Evolutionary conservation across 2,329 filamentous ascomycete genomes (phyloP).

Genomic region (Kalmusia sp.): DNA sequence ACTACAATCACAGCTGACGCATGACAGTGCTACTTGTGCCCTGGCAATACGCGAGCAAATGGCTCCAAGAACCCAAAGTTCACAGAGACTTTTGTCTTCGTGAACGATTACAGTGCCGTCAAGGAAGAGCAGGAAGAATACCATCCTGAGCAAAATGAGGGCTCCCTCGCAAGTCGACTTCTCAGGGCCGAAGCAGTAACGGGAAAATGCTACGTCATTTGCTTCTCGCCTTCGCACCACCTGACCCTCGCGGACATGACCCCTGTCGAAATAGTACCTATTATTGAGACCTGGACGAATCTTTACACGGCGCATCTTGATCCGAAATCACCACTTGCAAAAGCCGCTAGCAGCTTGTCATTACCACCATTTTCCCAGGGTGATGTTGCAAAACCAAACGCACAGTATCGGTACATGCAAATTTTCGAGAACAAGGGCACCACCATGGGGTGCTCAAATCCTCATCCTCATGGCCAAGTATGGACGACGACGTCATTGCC

Average conservation of each 20-base stretch:
- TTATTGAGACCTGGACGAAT: constrained; percentile 89
- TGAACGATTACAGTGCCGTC: constrained; percentile 97
- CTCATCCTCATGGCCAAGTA: constrained; percentile 94
- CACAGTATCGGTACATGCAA: constrained; percentile 95
- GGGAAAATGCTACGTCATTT: constrained; percentile 96
- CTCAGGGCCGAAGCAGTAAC: constrained; percentile 86
- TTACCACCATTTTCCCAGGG: constrained; percentile 56
- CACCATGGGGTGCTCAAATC: constrained; percentile 98
- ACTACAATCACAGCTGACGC: constrained; percentile 24
- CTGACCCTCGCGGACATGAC: constrained; percentile 91
- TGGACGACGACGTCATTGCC: constrained; percentile 94
- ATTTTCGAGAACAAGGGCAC: constrained; percentile 99
- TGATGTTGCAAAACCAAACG: constrained; percentile 61
- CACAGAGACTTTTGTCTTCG: constrained; percentile 86
- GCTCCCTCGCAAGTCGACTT: constrained; percentile 72
- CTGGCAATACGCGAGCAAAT: constrained; percentile 85
- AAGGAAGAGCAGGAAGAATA: constrained; percentile 93
- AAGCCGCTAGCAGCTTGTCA: constrained; percentile 54
- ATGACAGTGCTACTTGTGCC: constrained; percentile 87
- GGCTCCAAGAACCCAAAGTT: constrained; percentile 89
- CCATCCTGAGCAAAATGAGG: constrained; percentile 57
- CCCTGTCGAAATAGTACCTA: constrained; percentile 76
- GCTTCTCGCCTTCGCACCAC: constrained; percentile 90
- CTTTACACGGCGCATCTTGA: constrained; percentile 86
- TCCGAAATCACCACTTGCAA: constrained; percentile 69